Base-by-base conservation (phyloP, 140 eudicot species). In the Erigeron philadelphicus region DNA sequence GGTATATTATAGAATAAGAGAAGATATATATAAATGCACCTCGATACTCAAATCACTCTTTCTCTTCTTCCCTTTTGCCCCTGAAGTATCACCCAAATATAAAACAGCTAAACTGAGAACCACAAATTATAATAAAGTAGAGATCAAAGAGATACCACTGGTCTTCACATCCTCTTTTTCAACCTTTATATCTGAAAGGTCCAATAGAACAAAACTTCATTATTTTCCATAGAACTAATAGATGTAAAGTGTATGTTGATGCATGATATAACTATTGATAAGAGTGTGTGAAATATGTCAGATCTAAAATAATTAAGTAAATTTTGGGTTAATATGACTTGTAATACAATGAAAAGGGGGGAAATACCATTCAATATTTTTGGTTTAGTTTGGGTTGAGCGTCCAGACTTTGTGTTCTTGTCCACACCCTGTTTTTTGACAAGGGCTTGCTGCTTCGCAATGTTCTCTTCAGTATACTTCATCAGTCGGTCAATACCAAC, bases 31-130 rank as follows among this genome's bases (percentile, higher is more conserved):
- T 41, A 16, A 80, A 40, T 77, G 65, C 45, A 86, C 98, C 98
- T 92, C 98, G 50, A 77, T 52, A 50, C 82, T 84, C 2, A 85
- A 77, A 16, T 88, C 96, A 79, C 80, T 73, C 88, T 92, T 92
- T 53, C 95, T 90, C 78, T 88, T 92, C 81, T 92, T 92, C 79
- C 96, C 98, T 80, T 86, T 92, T 40, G 80, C 78, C 56, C 77
- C 98, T 92, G 80, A 83, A 76, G 56, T 15, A 70, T 41, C 44
- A 76, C 38, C 6, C 46, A 43, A 61, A 70, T 50, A 67, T n/a
- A n/a, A n/a, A n/a, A n/a, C 25, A 21, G 25, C 1, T 21, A 21
- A 21, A 21, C 3, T 31, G 38, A 31, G 38, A 31, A 31, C 38
- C 38, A 31, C 38, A 31, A 31, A 31, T 31, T 31, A 62, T 11